Evolutionary conservation across 805 yeast genomes (phyloP), one percentile per base, ranked within the genome.

Genomic region (Middelhovenomyces tepae): DNA sequence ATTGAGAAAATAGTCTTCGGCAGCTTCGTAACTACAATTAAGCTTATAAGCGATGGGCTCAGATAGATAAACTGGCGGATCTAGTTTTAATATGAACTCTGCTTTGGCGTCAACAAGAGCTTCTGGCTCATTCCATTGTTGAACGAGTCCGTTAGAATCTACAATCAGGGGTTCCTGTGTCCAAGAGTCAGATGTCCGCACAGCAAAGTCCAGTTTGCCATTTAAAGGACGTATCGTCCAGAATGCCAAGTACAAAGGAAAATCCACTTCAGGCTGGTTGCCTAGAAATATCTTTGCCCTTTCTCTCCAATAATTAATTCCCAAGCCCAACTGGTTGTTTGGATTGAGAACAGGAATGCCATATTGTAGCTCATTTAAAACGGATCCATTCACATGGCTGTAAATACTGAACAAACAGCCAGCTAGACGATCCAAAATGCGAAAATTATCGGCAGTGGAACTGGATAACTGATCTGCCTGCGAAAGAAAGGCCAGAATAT

Each of bases 391-490:
- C 17, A 34, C 34, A 26, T 22, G 27, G 17, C 30, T 32, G 14
- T 37, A 35, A 15, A 36, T 38, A 5, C 38, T 36, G 22, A 31
- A 36, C 4, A 59, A 39, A 1, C 60, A 60, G 22, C 36, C 43
- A 2, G 59, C 35, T 4, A 60, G 31, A 11, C 47, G 43, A 18
- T 54, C 61, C 14, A 60, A 27, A 2, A 52, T 48, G 13, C 47
- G 44, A 37, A 60, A 59, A 27, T 57, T 54, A 40, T 60, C 63
- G 3, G 50, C 51, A 13, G 49, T 44, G 16, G 51, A 45, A 3
- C 57, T 47, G 4, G 59, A 48, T 23, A 53, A 46, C 11, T 54
- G 48, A 39, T 60, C 65, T 28, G 54, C 47, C 6, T 55, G 40
- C 14, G 61, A 47, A 9, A 60, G 38, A 27, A 52, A 48, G 20